phyloP scores from a whole-genome alignment of 116 monocot genomes.

The Dioscorea cayenensis region DNA sequence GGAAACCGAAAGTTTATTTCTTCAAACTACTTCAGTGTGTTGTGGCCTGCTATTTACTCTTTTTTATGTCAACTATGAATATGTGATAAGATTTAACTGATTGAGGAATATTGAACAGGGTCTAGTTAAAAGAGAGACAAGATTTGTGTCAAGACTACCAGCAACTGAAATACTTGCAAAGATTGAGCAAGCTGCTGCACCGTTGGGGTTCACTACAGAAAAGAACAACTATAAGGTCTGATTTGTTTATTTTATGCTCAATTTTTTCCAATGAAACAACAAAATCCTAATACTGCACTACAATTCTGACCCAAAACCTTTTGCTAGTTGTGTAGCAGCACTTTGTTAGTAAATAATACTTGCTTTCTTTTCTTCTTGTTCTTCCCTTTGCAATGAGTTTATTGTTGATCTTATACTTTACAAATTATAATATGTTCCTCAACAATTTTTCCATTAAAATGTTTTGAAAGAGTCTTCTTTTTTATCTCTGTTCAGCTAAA shows the following conservation, averaged over 20 bases:
- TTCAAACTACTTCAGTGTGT: no score
- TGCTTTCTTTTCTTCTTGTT: no score
- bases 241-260: not conserved
- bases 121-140: conserved; percentile 63
- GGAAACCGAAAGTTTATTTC: no score
- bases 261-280: not conserved
- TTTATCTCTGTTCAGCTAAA: conserved; percentile 50
- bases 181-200: conserved; percentile 71
- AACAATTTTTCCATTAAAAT: not conserved
- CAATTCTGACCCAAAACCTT: no score
- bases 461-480: not conserved
- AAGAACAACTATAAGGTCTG: conserved; percentile 79
- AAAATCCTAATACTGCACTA: no score
- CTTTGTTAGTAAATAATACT: no score
- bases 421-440: not conserved
- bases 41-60: no score
- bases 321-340: no score
- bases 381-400: no score
- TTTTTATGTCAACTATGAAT: no score
- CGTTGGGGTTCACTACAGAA: conserved; percentile 67
- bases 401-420: no score
- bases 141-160: conserved; percentile 72
- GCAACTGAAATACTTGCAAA: conserved; percentile 75
- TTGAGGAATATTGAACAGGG: conserved; percentile 34
- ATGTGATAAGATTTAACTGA: not conserved